Evolutionary conservation across 2,329 filamentous ascomycete species (phyloP).

Genomic region (Sporothrix pallida): DNA sequence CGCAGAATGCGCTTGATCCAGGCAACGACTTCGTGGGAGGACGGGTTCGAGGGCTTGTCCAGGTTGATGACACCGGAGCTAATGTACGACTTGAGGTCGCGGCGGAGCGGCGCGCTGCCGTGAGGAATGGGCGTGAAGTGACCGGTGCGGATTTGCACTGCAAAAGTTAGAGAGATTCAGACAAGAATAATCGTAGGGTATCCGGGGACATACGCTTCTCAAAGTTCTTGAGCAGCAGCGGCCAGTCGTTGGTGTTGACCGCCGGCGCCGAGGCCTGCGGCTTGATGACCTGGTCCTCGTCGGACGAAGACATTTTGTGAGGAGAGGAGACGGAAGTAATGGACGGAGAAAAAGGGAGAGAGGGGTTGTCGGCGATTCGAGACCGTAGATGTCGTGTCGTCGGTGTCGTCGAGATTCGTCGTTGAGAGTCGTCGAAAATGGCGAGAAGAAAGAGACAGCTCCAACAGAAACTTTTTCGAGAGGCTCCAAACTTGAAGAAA

Average conservation of each 20-base stretch:
- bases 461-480: conserved; percentile 32
- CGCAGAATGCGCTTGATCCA: conserved; percentile 98
- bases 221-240: conserved; percentile 94
- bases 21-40: conserved; percentile 97
- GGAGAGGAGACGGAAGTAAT: background rate
- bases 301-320: conserved; percentile 45
- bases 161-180: conserved; percentile 14
- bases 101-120: conserved; percentile 87
- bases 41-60: conserved; percentile 96
- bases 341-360: background rate
- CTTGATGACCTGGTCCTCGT: conserved; percentile 82
- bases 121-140: conserved; percentile 97
- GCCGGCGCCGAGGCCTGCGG: conserved; percentile 79
- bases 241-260: conserved; percentile 87
- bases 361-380: background rate
- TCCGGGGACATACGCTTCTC: conserved; percentile 73
- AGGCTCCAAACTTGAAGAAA: conserved; percentile 18
- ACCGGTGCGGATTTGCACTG: conserved; percentile 91
- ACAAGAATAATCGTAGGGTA: conserved; percentile 18
- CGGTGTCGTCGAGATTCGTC: conserved; percentile 10
- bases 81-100: conserved; percentile 96
- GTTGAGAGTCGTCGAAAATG: background rate
- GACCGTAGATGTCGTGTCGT: background rate
- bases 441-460: conserved; percentile 9
- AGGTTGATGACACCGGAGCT: conserved; percentile 98